These are phyloP conservation scores for Luffa aegyptiaca DNA, from an alignment of 306 rosid genomes.

Conservation along the genomic window DNA sequence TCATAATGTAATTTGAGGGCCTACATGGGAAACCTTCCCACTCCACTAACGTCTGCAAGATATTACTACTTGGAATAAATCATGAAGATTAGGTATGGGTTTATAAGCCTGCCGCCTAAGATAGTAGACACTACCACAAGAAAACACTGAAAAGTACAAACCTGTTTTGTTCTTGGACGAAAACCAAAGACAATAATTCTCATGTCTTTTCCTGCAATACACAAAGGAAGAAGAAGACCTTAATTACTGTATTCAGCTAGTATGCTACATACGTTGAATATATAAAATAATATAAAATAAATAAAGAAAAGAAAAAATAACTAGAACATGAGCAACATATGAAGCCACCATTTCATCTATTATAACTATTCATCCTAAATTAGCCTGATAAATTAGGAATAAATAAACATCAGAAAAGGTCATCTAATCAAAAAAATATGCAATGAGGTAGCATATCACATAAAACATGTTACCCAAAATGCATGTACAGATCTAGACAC, in stretches of 20 bases:
- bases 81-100: not conserved
- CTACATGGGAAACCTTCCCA: not conserved
- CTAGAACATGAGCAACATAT: not conserved
- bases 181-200: constrained; percentile 86
- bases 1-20: not conserved
- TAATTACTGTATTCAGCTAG: not conserved
- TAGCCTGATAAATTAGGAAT: not conserved
- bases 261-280: not conserved
- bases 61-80: not conserved
- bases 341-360: not conserved
- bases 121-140: not conserved
- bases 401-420: not conserved
- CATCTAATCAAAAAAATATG: not conserved
- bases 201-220: constrained; percentile 87
- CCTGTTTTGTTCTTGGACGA: constrained; percentile 90
- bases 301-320: not conserved
- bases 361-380: not conserved
- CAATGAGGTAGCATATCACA: not conserved
- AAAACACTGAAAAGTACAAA: constrained; percentile 22
- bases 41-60: not conserved
- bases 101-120: not conserved
- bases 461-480: not conserved
- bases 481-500: not conserved
- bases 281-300: not conserved
- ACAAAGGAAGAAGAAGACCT: constrained; percentile 16